phyloP scores from a whole-genome alignment of 1,139 yeast genomes.

The Debaryomyces subglobosus region DNA sequence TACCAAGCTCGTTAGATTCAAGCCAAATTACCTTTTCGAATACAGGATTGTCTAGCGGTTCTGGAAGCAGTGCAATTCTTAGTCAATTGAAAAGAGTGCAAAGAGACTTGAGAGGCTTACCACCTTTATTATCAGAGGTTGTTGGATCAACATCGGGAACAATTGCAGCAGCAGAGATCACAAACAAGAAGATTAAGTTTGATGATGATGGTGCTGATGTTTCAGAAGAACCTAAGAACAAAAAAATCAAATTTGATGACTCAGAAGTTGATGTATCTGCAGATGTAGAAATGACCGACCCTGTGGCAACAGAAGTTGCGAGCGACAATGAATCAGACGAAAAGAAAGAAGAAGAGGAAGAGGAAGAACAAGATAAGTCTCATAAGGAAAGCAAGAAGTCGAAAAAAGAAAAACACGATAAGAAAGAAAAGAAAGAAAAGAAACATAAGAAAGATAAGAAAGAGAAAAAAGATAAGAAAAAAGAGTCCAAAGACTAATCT shows the following conservation, averaged over 20 bases:
- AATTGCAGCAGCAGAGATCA: conserved; percentile 19
- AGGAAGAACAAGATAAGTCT: conserved; percentile 19
- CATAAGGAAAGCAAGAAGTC: conserved; percentile 14
- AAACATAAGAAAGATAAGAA: conserved; percentile 31
- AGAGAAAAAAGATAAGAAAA: conserved; percentile 23
- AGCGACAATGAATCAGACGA: conserved; percentile 20
- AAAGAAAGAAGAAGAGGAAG: conserved; percentile 19
- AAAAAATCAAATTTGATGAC: conserved; percentile 34
- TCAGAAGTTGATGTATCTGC: conserved; percentile 7
- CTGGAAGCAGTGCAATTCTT: conserved; percentile 37
- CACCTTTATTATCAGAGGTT: conserved; percentile 51
- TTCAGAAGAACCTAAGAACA: conserved; percentile 21
- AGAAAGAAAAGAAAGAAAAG: conserved; percentile 35
- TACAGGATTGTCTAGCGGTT: conserved; percentile 27
- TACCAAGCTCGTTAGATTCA: conserved; percentile 19
- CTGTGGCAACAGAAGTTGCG: conserved; percentile 19
- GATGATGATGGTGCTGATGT: conserved; percentile 20
- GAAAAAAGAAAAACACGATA: conserved; percentile 19
- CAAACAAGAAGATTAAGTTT: conserved; percentile 31
- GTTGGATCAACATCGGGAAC: conserved; percentile 3
- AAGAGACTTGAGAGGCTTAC: conserved; percentile 73
- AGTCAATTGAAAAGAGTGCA: conserved; percentile 70
- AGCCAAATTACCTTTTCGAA: conserved; percentile 1
- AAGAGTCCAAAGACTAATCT: conserved; percentile 14
- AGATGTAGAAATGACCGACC: conserved; percentile 15